Evolutionary conservation across 2,329 filamentous ascomycete genomes (phyloP).

Genomic region (Cladosporium oxysporum): DNA sequence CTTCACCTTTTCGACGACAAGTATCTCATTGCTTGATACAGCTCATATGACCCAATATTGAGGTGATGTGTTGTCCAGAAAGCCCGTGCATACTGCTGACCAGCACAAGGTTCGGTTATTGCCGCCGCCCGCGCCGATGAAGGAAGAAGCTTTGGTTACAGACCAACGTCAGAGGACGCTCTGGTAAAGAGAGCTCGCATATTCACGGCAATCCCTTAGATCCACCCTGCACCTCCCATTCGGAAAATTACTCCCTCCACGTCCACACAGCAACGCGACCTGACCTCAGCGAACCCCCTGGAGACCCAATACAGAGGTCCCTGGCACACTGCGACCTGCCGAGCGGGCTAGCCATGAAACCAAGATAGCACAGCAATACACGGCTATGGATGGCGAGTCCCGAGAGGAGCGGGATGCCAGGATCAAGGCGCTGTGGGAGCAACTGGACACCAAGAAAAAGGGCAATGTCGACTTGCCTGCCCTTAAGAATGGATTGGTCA

Average conservation of each 20-base stretch:
- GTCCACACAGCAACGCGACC: not conserved
- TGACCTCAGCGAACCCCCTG: slow-evolving; percentile 6
- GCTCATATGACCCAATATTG: not conserved
- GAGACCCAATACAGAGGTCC: slow-evolving; percentile 14
- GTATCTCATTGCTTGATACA: not conserved
- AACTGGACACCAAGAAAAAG: slow-evolving; percentile 73
- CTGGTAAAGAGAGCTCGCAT: slow-evolving; percentile 13
- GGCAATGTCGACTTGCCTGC: slow-evolving; percentile 83
- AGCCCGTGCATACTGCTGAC: slow-evolving; percentile 10
- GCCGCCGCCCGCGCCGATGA: slow-evolving; percentile 10
- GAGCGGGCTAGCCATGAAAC: slow-evolving; percentile 26
- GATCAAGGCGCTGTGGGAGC: slow-evolving; percentile 80
- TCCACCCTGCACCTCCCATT: slow-evolving; percentile 9
- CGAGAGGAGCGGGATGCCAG: slow-evolving; percentile 77
- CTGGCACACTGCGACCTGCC: slow-evolving; percentile 8
- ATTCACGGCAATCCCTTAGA: slow-evolving; percentile 19
- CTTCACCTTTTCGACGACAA: not conserved
- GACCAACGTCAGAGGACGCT: slow-evolving; percentile 16
- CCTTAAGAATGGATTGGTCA: slow-evolving; percentile 78
- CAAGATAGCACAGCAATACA: slow-evolving; percentile 27
- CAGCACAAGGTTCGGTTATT: slow-evolving; percentile 11
- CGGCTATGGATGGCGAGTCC: slow-evolving; percentile 69
- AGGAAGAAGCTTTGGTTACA: slow-evolving; percentile 10
- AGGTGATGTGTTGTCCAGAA: slow-evolving; percentile 4
- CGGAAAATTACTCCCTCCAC: not conserved